These are phyloP conservation scores for Kondoa subrosea DNA, from an alignment of 768 basidiomycete species.

Conservation along the genomic window DNA sequence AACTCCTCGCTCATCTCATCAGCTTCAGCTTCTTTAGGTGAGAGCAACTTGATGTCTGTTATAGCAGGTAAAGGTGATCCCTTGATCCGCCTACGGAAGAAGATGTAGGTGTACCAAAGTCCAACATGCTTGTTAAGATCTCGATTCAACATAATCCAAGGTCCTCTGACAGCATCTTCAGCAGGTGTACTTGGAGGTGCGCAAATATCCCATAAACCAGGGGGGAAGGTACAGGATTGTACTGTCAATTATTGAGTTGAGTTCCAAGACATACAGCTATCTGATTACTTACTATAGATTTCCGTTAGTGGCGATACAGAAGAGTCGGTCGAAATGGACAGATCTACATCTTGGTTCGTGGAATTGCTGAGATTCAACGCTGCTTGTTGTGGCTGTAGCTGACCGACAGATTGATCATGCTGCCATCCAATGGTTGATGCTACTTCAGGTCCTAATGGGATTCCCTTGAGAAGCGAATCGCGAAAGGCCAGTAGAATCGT, in stretches of 20 bases:
- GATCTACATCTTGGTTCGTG: background rate
- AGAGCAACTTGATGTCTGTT: background rate
- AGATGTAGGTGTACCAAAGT: constrained; percentile 48
- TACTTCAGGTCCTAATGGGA: too few relatives aligned
- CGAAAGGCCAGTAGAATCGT: background rate
- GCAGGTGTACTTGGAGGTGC: constrained; percentile 15
- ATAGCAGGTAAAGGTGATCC: background rate
- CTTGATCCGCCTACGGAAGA: background rate
- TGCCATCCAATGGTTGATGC: background rate
- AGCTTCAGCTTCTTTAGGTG: background rate
- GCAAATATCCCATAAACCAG: constrained; percentile 25
- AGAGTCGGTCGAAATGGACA: background rate
- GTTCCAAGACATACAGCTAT: too few relatives aligned
- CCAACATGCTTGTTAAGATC: constrained; percentile 53
- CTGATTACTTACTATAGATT: too few relatives aligned
- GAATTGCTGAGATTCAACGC: background rate
- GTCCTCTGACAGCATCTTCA: constrained; percentile 35
- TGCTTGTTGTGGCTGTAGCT: background rate
- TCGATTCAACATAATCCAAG: constrained; percentile 74
- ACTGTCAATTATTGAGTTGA: too few relatives aligned
- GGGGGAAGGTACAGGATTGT: constrained; percentile 23
- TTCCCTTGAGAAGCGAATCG: too few relatives aligned
- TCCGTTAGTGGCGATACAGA: background rate
- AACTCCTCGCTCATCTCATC: constrained; percentile 15
- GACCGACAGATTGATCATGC: background rate